Conservation (phyloP, 1,139 yeast genomes). For the Kodamaea arcana region DNA sequence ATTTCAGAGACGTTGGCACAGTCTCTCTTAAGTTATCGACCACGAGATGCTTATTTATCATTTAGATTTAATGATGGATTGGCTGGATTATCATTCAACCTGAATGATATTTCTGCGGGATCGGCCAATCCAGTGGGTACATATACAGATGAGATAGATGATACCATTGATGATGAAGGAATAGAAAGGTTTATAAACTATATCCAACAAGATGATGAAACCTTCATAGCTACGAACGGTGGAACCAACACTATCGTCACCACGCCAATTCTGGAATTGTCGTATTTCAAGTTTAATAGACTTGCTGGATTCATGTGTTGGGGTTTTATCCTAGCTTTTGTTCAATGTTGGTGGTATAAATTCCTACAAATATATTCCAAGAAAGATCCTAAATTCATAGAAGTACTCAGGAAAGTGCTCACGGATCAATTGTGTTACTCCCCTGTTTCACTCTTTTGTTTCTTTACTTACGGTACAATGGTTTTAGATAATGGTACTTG, state of each 20-base stretch:
- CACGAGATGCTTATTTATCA: constrained; percentile 19
- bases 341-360: constrained; percentile 87
- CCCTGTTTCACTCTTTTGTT: constrained; percentile 75
- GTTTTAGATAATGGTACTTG: constrained; percentile 73
- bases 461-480: constrained; percentile 80
- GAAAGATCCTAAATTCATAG: constrained; percentile 76
- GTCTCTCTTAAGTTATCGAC: constrained; percentile 43
- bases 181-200: constrained; percentile 36
- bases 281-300: constrained; percentile 62
- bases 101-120: constrained; percentile 11
- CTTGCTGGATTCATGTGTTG: constrained; percentile 79
- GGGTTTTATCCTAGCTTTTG: constrained; percentile 81
- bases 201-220: constrained; percentile 27
- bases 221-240: constrained; percentile 3
- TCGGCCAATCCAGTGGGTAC: constrained; percentile 1
- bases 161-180: constrained; percentile 23
- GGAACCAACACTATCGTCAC: constrained; percentile 4
- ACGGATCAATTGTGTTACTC: constrained; percentile 89
- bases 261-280: constrained; percentile 17
- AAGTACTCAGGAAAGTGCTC: constrained; percentile 78
- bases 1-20: constrained; percentile 91
- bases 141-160: constrained; percentile 23
- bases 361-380: constrained; percentile 75
- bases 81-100: constrained; percentile 11
- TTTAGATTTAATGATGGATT: constrained; percentile 19